Evolutionary conservation across 1,284 basidiomycete species (phyloP).

Genomic region (Melampsora americana): DNA sequence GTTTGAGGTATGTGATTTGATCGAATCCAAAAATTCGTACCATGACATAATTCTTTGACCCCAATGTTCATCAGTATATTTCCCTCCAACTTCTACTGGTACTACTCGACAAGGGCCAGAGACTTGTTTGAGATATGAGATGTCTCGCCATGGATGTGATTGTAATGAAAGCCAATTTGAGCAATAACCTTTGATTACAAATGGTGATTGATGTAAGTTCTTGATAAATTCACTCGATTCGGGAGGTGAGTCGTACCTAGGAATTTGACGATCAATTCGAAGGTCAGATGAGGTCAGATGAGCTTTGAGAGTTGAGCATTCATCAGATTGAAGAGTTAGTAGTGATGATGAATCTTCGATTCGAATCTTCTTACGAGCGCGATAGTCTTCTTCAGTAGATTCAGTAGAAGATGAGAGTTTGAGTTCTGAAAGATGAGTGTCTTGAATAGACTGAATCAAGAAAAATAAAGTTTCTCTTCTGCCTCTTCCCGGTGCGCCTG

Average conservation of each 20-base stretch:
- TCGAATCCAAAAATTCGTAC: slow-evolving; percentile 66
- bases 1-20: neutral
- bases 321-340: neutral
- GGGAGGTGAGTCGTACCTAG: slow-evolving; percentile 57
- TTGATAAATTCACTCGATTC: slow-evolving; percentile 62
- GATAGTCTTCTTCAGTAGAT: neutral
- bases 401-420: neutral
- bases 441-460: slow-evolving; percentile 62
- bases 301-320: neutral
- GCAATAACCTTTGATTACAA: slow-evolving; percentile 66
- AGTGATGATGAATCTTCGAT: slow-evolving; percentile 11
- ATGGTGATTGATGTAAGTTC: slow-evolving; percentile 61
- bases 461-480: slow-evolving; percentile 64
- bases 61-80: slow-evolving; percentile 80
- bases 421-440: slow-evolving; percentile 14
- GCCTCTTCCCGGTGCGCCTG: slow-evolving; percentile 68
- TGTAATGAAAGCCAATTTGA: slow-evolving; percentile 68
- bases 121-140: slow-evolving; percentile 64
- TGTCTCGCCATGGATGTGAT: slow-evolving; percentile 66
- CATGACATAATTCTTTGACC: slow-evolving; percentile 74
- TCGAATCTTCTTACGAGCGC: neutral
- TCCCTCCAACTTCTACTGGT: slow-evolving; percentile 81
- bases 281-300: neutral
- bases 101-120: slow-evolving; percentile 77
- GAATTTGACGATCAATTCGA: slow-evolving; percentile 10